Evolutionary conservation across 2,329 filamentous ascomycete genomes (phyloP), one percentile per base, ranked within the genome.

Genomic region (Fusarium pseudonygamai): DNA sequence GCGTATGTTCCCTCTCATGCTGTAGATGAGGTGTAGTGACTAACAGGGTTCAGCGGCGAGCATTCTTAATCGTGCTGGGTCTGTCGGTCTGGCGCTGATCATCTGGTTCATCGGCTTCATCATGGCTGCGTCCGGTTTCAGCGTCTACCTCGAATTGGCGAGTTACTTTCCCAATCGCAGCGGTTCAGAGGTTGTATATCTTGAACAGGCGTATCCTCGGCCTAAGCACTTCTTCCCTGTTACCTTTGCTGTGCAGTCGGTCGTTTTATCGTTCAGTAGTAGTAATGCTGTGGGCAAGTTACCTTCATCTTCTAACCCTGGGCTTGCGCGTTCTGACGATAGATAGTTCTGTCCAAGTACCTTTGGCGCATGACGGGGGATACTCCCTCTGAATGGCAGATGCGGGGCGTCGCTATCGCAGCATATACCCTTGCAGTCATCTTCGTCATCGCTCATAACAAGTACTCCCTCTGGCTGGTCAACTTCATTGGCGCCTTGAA

Each of bases 131-230:
- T 84, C 87, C 6, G 87, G 86, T 3, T 84, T 92, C 7, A 82
- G 85, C 0, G 86, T 91, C 0, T 92, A 92, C 64, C 86, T 92
- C 14, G 91, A 93, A 75, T 87, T 88, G 20, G 87, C 90, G 0
- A 85, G 88, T 2, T 92, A 90, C 69, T 93, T 93, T 66, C 90
- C 91, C 2, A 92, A 88, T 75, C 87, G 91, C 13, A 91, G 88
- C 5, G 91, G 91, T 0, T 87, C 87, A 1, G 90, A 93, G 74
- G 90, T 91, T 0, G 91, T 91, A 0, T 93, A 92, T 72, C 84
- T 93, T 0, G 91, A 93, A 73, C 91, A 93, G 75, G 88, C 90
- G 0, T 93, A 87, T 70, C 90, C 90, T 2, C 85, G 89, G 3
- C 91, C 91, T 0, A 87, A 85, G 61, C 91, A 89, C 76, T 85